Evolutionary conservation across 2,329 filamentous ascomycete genomes (phyloP), one percentile per base, ranked within the genome.

Genomic region (Arthroderma sp.): DNA sequence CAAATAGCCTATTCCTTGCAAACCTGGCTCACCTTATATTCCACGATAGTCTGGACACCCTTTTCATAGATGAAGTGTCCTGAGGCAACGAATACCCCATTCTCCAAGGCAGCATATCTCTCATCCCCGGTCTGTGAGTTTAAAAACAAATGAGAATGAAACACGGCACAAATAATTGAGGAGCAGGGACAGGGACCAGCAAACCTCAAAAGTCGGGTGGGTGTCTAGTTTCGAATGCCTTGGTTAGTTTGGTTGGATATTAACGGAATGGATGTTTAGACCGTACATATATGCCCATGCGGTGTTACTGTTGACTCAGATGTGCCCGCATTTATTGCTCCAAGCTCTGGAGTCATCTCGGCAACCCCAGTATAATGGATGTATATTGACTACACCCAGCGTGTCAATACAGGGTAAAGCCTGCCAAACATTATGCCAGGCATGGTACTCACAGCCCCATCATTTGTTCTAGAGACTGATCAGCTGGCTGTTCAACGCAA

Each of bases 11-110:
- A 50, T 44, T 57, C 15, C 48, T 54, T 33, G 54, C 49, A 40
- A 57, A 65, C 61, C 53, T 62, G 58, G 49, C 65, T 62, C 45
- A 69, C 59, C 38, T 61, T 61, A 48, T 68, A 69, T 51, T 68
- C 65, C 11, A 67, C 64, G 31, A 64, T 53, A 4, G 60, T 42
- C 0, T 56, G 55, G 49, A 63, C 59, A 11, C 56, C 64, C 47
- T 58, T 54, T 48, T 63, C 57, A 15, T 59, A 51, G n/a, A 56
- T 53, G 53, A 69, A 67, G 6, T 58, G 61, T 8, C 65, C 66
- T 32, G 62, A 54, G 3, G 55, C 66, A 28, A 67, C 63, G 45
- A 66, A 68, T 3, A 65, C 55, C 3, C 57, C 52, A 40, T 55
- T 59, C 45, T 69, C 66, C 5, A 69, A 59, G 5, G 55, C 55